Evolutionary conservation across 2,329 filamentous ascomycete genomes (phyloP).

Genomic region (Colletotrichum salicis): DNA sequence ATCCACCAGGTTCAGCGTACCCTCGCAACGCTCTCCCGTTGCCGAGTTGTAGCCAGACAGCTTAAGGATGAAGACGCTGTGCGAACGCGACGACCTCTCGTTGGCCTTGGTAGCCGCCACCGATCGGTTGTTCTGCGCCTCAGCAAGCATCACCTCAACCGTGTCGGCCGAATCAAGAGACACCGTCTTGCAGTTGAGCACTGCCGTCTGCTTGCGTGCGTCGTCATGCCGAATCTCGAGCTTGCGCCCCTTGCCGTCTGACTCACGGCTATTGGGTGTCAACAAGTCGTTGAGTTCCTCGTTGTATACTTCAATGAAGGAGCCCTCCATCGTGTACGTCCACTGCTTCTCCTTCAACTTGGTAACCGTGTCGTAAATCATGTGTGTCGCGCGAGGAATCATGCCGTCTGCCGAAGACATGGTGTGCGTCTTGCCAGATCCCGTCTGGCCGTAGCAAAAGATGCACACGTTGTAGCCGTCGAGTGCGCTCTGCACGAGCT

Average conservation of each 20-base stretch:
- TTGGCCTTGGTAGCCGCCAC: slow-evolving; percentile 98
- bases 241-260: slow-evolving; percentile 79
- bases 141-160: slow-evolving; percentile 81
- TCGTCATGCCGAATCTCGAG: slow-evolving; percentile 92
- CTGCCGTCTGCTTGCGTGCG: slow-evolving; percentile 80
- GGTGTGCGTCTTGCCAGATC: slow-evolving; percentile 95
- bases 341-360: slow-evolving; percentile 90
- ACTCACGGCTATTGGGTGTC: slow-evolving; percentile 64
- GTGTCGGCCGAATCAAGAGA: slow-evolving; percentile 80
- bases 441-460: slow-evolving; percentile 98
- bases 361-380: slow-evolving; percentile 91
- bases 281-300: slow-evolving; percentile 95
- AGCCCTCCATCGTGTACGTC: slow-evolving; percentile 93
- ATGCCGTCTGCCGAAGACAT: slow-evolving; percentile 94
- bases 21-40: slow-evolving; percentile 87
- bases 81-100: slow-evolving; percentile 90
- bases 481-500: slow-evolving; percentile 93
- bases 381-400: slow-evolving; percentile 91
- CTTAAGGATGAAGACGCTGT: slow-evolving; percentile 96
- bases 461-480: slow-evolving; percentile 99
- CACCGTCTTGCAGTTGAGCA: slow-evolving; percentile 83
- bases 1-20: slow-evolving; percentile 95
- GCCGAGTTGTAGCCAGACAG: slow-evolving; percentile 74
- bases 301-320: slow-evolving; percentile 98
- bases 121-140: slow-evolving; percentile 86